Conservation (phyloP, 257 asterid species). For the Penstemon davidsonii region DNA sequence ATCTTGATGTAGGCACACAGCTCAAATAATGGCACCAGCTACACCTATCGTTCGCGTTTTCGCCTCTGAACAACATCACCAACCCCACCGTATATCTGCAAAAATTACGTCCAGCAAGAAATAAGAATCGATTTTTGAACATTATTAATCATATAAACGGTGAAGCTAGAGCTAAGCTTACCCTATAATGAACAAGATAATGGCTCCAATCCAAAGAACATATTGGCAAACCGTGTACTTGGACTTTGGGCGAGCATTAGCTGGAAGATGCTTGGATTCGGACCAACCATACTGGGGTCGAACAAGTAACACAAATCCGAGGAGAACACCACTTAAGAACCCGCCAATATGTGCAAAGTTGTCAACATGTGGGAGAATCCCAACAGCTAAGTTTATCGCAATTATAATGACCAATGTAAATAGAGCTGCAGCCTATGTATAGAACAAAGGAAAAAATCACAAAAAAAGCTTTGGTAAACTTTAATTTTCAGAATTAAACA, state of each 20-base stretch:
- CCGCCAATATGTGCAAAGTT: constrained; percentile 95
- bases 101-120: neutral
- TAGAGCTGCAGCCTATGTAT: constrained; percentile 73
- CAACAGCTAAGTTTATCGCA: constrained; percentile 73
- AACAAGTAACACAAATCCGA: constrained; percentile 76
- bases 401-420: constrained; percentile 68
- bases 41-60: constrained; percentile 67
- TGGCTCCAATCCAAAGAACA: constrained; percentile 53
- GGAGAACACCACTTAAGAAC: constrained; percentile 74
- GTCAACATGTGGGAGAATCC: constrained; percentile 91
- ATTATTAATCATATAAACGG: too few relatives aligned
- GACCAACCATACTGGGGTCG: constrained; percentile 89
- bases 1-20: constrained; percentile 90
- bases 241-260: constrained; percentile 51
- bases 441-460: constrained; percentile 12
- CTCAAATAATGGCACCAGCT: constrained; percentile 93
- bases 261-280: constrained; percentile 52
- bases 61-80: constrained; percentile 78
- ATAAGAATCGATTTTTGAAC: too few relatives aligned
- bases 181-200: constrained; percentile 62
- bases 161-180: constrained; percentile 32
- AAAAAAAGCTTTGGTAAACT: neutral
- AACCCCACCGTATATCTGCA: constrained; percentile 70
- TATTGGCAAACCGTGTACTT: constrained; percentile 68
- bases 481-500: neutral